Conservation (phyloP, 805 yeast species). For the Sugiyamaella smithiae region DNA sequence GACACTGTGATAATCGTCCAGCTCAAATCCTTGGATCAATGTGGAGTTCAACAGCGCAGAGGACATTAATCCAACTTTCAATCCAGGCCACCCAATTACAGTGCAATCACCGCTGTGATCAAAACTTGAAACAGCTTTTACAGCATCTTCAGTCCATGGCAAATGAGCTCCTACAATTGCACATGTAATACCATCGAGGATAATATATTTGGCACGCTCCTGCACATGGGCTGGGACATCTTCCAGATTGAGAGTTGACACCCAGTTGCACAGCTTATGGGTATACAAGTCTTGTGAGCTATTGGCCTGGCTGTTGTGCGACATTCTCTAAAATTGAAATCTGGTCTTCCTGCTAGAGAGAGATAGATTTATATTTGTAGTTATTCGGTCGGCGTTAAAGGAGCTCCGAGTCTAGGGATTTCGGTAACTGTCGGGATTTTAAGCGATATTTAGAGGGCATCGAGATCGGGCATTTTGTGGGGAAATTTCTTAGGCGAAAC, state of each 20-base stretch:
- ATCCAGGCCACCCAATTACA: conserved; percentile 14
- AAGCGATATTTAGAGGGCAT: no score
- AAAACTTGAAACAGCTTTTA: conserved; percentile 9
- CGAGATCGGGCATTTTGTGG: no score
- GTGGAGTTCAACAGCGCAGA: conserved; percentile 12
- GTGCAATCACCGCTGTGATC: conserved; percentile 10
- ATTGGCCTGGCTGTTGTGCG: background rate
- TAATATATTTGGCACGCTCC: conserved; percentile 10
- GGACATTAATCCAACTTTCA: conserved; percentile 3
- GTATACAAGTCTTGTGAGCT: background rate
- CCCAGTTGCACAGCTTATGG: conserved; percentile 10
- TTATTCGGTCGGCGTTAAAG: no score
- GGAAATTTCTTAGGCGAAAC: no score
- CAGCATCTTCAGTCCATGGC: conserved; percentile 17
- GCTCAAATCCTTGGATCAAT: conserved; percentile 16
- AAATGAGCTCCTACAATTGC: conserved; percentile 15
- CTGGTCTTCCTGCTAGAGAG: no score
- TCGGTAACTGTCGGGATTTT: no score
- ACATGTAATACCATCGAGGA: conserved; percentile 15
- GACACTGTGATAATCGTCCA: conserved; percentile 16
- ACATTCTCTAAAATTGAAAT: no score
- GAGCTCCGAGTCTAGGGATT: no score
- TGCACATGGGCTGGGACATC: conserved; percentile 13
- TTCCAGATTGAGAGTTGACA: conserved; percentile 9
- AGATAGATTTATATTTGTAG: no score